These are phyloP conservation scores for Talaromyces sp. DNA, from an alignment of 2,329 filamentous ascomycete species.

Conservation along the genomic window DNA sequence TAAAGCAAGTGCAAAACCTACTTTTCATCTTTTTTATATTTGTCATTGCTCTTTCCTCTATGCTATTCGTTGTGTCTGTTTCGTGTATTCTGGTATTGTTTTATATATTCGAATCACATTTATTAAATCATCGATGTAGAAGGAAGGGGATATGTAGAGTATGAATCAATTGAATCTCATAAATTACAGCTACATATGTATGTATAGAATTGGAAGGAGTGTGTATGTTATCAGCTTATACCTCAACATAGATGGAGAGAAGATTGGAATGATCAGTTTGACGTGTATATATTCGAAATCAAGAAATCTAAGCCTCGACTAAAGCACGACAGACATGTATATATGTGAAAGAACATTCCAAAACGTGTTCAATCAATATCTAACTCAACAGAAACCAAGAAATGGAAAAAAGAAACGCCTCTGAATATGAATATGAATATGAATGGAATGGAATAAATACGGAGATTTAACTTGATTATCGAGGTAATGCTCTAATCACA, in stretches of 20 bases:
- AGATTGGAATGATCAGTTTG: too few relatives aligned
- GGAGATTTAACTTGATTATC: background rate
- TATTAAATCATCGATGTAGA: background rate
- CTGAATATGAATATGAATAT: slow-evolving; percentile 7
- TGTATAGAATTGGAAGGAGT: too few relatives aligned
- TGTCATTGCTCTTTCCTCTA: background rate
- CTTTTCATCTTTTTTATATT: background rate
- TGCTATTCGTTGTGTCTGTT: background rate
- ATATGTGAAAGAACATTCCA: too few relatives aligned
- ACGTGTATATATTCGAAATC: too few relatives aligned
- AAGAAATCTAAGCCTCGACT: too few relatives aligned
- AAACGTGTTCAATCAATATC: too few relatives aligned
- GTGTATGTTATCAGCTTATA: too few relatives aligned
- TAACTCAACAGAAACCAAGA: background rate
- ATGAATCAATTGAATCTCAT: background rate
- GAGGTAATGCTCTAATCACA: background rate
- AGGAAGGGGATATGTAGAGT: background rate
- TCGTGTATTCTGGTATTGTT: background rate
- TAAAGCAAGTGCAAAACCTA: background rate
- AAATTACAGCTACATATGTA: too few relatives aligned
- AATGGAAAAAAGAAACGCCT: slow-evolving; percentile 16
- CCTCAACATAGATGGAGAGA: too few relatives aligned
- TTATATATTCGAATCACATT: slow-evolving; percentile 5
- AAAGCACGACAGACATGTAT: too few relatives aligned
- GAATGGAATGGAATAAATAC: background rate